Conservation (phyloP, 1,139 yeast species). For the Pichia terricola region DNA sequence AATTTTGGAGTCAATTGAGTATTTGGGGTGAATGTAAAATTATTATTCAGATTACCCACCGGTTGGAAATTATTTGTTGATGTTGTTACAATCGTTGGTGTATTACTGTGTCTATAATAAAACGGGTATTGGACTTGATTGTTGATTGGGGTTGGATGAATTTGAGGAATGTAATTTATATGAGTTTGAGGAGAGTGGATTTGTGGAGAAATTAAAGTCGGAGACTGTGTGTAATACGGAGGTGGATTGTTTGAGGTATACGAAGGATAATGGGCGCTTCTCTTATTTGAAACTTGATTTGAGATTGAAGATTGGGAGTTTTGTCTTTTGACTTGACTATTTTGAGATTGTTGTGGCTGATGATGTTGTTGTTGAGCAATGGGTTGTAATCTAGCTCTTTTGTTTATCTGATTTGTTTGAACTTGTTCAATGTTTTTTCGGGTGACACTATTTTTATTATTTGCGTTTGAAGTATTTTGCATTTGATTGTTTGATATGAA, state of each 20-base stretch:
- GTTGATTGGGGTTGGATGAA: not conserved
- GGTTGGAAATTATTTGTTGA: conserved; percentile 2
- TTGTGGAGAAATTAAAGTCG: too few relatives aligned
- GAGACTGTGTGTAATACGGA: not conserved
- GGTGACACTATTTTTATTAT: not conserved
- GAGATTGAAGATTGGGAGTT: conserved; percentile 21
- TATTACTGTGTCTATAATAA: conserved; percentile 1
- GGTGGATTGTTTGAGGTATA: conserved; percentile 1
- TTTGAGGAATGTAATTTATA: too few relatives aligned
- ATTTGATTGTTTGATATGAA: not conserved
- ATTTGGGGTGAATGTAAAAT: conserved; percentile 1
- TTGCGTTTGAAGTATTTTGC: not conserved
- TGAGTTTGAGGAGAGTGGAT: too few relatives aligned
- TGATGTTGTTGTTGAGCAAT: too few relatives aligned
- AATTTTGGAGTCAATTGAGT: conserved; percentile 4
- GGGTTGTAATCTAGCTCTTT: conserved; percentile 12
- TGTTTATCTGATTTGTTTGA: not conserved
- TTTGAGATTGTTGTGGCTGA: not conserved
- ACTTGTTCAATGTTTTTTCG: not conserved
- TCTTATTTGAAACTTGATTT: conserved; percentile 15
- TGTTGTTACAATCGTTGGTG: conserved; percentile 6
- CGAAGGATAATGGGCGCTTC: conserved; percentile 16
- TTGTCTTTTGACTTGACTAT: conserved; percentile 19
- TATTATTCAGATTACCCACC: not conserved
- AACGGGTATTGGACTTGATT: not conserved